Evolutionary conservation across 257 asterid species (phyloP).

Genomic region (Rehmannia glutinosa): DNA sequence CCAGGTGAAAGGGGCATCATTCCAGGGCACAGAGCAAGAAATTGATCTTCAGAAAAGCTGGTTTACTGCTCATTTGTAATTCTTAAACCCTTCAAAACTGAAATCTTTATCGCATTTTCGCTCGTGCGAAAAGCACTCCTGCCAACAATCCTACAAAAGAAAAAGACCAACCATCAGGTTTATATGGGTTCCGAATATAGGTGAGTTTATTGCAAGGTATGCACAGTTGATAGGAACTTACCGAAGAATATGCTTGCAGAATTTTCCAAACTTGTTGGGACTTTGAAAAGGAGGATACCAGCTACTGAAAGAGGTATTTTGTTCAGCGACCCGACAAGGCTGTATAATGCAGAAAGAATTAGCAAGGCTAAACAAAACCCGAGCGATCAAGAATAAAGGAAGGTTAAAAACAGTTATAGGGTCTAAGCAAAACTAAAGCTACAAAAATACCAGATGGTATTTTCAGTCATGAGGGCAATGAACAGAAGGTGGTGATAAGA

Average conservation of each 20-base stretch:
- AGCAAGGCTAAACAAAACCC: constrained; percentile 10
- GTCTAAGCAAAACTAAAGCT: too few species aligned
- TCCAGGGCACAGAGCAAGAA: not conserved
- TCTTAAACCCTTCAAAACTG: constrained; percentile 15
- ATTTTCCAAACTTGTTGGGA: constrained; percentile 78
- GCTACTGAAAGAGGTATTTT: constrained; percentile 88
- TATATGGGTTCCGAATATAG: not conserved
- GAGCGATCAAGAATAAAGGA: not conserved
- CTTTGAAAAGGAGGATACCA: constrained; percentile 76
- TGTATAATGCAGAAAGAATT: constrained; percentile 22
- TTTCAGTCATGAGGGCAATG: too few species aligned
- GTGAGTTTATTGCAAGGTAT: not conserved
- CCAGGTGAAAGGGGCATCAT: not conserved
- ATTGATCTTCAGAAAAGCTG: not conserved
- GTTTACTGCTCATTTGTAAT: not conserved
- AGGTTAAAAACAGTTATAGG: not conserved
- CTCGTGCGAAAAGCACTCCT: constrained; percentile 80
- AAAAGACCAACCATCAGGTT: not conserved
- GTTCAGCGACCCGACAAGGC: constrained; percentile 88
- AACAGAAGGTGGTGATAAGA: too few species aligned
- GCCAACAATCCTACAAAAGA: constrained; percentile 59
- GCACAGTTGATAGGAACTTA: constrained; percentile 14
- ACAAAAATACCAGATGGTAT: too few species aligned
- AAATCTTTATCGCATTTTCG: constrained; percentile 56
- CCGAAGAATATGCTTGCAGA: constrained; percentile 80